Base-by-base conservation (phyloP, 164 flowering plant species). In the Akebia trifoliata region DNA sequence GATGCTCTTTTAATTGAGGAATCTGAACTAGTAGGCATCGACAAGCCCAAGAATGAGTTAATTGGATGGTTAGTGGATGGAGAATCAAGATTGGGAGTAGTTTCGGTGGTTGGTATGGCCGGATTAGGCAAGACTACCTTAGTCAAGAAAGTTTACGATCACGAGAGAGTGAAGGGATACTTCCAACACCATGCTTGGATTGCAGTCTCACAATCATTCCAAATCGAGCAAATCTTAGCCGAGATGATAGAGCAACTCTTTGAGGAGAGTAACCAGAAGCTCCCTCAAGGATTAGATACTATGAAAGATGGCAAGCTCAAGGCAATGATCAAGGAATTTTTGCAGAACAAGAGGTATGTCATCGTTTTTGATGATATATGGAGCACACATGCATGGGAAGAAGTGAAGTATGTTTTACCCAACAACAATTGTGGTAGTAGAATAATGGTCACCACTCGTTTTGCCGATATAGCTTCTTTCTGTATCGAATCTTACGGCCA, bases 1-100 rank as follows among this genome's bases (percentile, higher is more conserved):
- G 40, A n/a, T 10, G 31, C 54, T n/a, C 62, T 50, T 11, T 15
- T 50, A 3, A 0, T 51, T 0, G 62, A 37, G 10, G 60, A 58
- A 38, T 20, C 36, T 30, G 67, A 52, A 1, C n/a, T 66, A 0
- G 66, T 66, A 14, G 71, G 66, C 48, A 62, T 69, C 8, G 61
- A 69, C 0, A 50, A 65, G n/a, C 64, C 52, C 5, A 66, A 35
- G 9, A 2, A 55, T 14, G 17, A 42, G n/a, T 25, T 69, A 12
- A 25, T 62, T 11, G 15, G 15, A 3, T 43, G 2, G 65, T 24
- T 60, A 3, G 2, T 42, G 15, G 32, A 34, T 4, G 20, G 15
- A 8, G 39, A 49, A 1, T 17, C 31, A 0, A 18, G 24, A 44
- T 47, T 34, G 20, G 3, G 28, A 18, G 62, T 52, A 2, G 2